phyloP scores from a whole-genome alignment of 805 yeast genomes.

The Schizosaccharomyces pombe region ASM294v3 CU329670.1:1291501-1292000 shows the following conservation, averaged over 20 bases:
- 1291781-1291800: conserved; percentile 28
- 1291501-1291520: not conserved
- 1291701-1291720: conserved; percentile 86
- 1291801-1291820: conserved; percentile 7
- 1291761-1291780: conserved; percentile 14
- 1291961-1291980: too few species aligned
- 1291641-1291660: conserved; percentile 23
- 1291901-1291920: conserved; percentile 14
- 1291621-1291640: conserved; percentile 1
- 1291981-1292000: too few species aligned
- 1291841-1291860: conserved; percentile 12
- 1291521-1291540: not conserved
- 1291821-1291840: conserved; percentile 2
- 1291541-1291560: not conserved
- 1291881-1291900: conserved; percentile 25
- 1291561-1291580: not conserved
- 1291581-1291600: not conserved
- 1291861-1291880: conserved; percentile 20
- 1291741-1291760: conserved; percentile 38
- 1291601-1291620: not conserved
- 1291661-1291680: conserved; percentile 47
- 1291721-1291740: conserved; percentile 42
- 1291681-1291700: conserved; percentile 59
- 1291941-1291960: too few species aligned
- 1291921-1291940: not conserved